A percentile compares a stretch with the other conserved stretches of the same genome.
phyloP scores from a whole-genome alignment of 1,139 yeast genomes.

The Zygosaccharomyces sapae region DNA sequence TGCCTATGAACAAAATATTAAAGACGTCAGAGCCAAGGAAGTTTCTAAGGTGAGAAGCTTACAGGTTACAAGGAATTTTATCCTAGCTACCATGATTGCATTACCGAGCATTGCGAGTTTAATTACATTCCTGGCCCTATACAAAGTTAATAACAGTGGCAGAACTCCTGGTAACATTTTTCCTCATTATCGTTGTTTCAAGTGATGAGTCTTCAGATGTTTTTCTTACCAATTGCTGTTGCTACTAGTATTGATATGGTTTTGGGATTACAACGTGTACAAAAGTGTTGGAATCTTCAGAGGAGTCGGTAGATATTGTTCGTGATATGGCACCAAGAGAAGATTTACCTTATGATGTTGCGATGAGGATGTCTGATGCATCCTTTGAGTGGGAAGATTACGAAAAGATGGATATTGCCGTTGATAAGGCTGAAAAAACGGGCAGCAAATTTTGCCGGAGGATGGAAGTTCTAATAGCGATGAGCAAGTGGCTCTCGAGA shows the following conservation, averaged over 20 bases:
- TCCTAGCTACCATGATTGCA: conserved; percentile 55
- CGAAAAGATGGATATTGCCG: conserved; percentile 34
- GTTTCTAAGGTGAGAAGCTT: conserved; percentile 45
- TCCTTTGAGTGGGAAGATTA: conserved; percentile 65
- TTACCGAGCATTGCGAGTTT: conserved; percentile 66
- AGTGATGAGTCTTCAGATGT: conserved; percentile 64
- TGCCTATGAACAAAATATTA: conserved; percentile 48
- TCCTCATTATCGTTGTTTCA: conserved; percentile 76
- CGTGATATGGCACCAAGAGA: conserved; percentile 31
- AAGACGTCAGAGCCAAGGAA: conserved; percentile 46
- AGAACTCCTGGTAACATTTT: conserved; percentile 70
- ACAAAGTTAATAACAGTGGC: conserved; percentile 46
- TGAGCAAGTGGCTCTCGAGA: conserved; percentile 8
- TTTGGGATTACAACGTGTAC: conserved; percentile 58
- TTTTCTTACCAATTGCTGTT: conserved; percentile 60
- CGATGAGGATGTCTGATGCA: conserved; percentile 50
- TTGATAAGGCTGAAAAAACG: conserved; percentile 23
- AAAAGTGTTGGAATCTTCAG: conserved; percentile 47
- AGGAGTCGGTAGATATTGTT: conserved; percentile 29
- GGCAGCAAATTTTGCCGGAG: background rate
- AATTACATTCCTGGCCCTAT: conserved; percentile 68
- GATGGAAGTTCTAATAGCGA: conserved; percentile 5
- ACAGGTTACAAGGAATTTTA: conserved; percentile 54
- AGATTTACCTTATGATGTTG: conserved; percentile 30
- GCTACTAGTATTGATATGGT: conserved; percentile 62